phyloP scores from a whole-genome alignment of 2,329 filamentous ascomycete species.

The Colletotrichum sp. region DNA sequence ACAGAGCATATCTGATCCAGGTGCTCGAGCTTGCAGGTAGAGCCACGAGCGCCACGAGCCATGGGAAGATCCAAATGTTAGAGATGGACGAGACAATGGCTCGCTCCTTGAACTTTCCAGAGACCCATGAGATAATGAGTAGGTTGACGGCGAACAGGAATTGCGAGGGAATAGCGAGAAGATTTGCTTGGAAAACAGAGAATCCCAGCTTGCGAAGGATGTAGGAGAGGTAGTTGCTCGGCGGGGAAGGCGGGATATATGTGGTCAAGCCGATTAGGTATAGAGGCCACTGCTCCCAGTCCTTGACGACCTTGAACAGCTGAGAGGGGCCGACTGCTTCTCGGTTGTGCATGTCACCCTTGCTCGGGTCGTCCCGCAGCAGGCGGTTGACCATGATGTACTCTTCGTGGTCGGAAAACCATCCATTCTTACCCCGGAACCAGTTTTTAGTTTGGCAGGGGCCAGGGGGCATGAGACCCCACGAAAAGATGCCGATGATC shows the following conservation, averaged over 20 bases:
- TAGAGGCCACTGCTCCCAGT: conserved; percentile 67
- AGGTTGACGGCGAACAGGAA: conserved; percentile 52
- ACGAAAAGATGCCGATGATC: conserved; percentile 47
- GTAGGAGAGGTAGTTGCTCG: conserved; percentile 49
- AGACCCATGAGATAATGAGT: conserved; percentile 50
- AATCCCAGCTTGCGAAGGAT: conserved; percentile 49
- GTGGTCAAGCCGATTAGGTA: conserved; percentile 57
- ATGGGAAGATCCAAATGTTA: conserved; percentile 57
- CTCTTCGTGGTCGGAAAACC: conserved; percentile 67
- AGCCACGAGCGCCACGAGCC: conserved; percentile 48
- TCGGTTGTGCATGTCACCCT: conserved; percentile 65
- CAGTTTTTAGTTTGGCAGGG: conserved; percentile 57
- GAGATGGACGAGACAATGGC: conserved; percentile 49
- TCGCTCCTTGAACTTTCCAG: conserved; percentile 47
- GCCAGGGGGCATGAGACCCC: conserved; percentile 49
- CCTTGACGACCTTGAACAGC: conserved; percentile 57
- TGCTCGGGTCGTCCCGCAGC: conserved; percentile 64
- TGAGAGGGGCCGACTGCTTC: conserved; percentile 49
- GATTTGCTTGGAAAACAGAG: conserved; percentile 49
- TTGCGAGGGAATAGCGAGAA: conserved; percentile 50
- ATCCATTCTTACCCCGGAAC: conserved; percentile 64
- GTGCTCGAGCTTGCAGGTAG: conserved; percentile 39
- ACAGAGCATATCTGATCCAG: conserved; percentile 47
- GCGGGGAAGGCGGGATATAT: conserved; percentile 47
- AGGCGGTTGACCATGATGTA: conserved; percentile 67